Base-by-base conservation (phyloP, 1,139 yeast genomes). In the Lodderomyces metapsilosis region DNA sequence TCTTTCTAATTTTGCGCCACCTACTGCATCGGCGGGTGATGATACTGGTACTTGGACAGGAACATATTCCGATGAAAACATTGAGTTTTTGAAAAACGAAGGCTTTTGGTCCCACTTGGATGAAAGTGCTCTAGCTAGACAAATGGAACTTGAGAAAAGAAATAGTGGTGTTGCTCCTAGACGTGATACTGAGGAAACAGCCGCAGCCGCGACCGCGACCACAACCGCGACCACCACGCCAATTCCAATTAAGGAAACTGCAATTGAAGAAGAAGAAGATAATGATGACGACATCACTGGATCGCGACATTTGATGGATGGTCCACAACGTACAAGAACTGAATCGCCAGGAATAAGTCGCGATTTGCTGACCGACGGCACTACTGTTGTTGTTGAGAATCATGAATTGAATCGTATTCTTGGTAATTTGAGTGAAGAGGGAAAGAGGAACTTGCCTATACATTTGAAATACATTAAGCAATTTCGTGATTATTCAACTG, bases 391-490 rank as follows among this genome's bases (percentile, higher is more conserved):
- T 5, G 56, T 69, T 18, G 62, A 58, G 32, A 58, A 54, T 35
- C 63, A 63, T 32, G 68, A 68, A 47, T 54, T 68, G 47, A 50
- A 52, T 22, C 53, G 54, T 39, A 49, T 66, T 28, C 64, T 64
- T 50, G 53, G 57, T 27, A 61, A 58, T 42, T 51, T 62, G 25
- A 50, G 53, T 13, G 67, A 62, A 3, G 47, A 47, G 12, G 68
- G 65, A 41, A 57, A 64, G 44, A 53, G 66, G 39, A 52, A 53
- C 17, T 53, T 68, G 31, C 74, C 74, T 11, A 59, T 59, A 39
- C 73, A 68, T 52, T 58, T 71, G 49, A 69, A 63, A 45, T 66
- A 65, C 42, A 56, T 70, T 34, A 57, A 61, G 41, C 78, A 72
- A 46, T 71, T 71, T 45, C 57, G 55, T 41, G 77, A 71, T 52